phyloP scores from a whole-genome alignment of 345 rosid species.

The Lagerstroemia speciosa region DNA sequence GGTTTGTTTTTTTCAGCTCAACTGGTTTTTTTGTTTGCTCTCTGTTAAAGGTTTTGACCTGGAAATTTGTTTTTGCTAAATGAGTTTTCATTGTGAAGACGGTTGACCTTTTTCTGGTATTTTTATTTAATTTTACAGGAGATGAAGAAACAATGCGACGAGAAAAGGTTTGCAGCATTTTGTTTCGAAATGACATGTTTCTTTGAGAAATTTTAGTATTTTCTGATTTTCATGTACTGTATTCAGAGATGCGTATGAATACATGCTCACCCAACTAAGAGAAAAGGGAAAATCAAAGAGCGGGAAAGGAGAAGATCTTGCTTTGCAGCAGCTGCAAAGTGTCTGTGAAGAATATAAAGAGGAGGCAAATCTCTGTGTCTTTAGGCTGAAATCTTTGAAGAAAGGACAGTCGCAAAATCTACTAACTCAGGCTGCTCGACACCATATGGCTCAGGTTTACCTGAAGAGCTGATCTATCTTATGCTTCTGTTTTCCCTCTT shows the following conservation, averaged over 20 bases:
- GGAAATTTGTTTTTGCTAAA: background rate
- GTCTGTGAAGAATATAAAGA: constrained; percentile 74
- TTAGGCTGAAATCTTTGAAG: constrained; percentile 85
- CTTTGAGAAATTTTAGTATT: constrained; percentile 1
- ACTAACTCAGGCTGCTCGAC: constrained; percentile 87
- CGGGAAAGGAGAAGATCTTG: constrained; percentile 54
- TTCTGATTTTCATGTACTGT: background rate
- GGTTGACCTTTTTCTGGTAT: background rate
- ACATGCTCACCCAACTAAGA: constrained; percentile 65
- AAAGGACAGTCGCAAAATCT: constrained; percentile 91
- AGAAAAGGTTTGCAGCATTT: constrained; percentile 57
- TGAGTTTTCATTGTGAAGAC: background rate
- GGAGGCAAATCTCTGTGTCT: constrained; percentile 75
- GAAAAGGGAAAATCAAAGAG: constrained; percentile 74
- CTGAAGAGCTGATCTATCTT: background rate
- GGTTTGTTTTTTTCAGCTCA: background rate
- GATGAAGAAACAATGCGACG: constrained; percentile 96
- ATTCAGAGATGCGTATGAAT: constrained; percentile 61
- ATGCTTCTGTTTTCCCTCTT: background rate
- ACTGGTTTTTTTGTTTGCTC: background rate
- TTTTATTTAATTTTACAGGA: constrained; percentile 45
- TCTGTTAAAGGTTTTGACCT: background rate
- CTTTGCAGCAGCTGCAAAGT: constrained; percentile 50
- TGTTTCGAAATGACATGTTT: constrained; percentile 7
- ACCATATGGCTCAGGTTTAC: constrained; percentile 93